These are phyloP conservation scores for Gonapodya prolifera DNA, from an alignment of 192 early-diverging fungal genomes.

Conservation along the genomic window DNA sequence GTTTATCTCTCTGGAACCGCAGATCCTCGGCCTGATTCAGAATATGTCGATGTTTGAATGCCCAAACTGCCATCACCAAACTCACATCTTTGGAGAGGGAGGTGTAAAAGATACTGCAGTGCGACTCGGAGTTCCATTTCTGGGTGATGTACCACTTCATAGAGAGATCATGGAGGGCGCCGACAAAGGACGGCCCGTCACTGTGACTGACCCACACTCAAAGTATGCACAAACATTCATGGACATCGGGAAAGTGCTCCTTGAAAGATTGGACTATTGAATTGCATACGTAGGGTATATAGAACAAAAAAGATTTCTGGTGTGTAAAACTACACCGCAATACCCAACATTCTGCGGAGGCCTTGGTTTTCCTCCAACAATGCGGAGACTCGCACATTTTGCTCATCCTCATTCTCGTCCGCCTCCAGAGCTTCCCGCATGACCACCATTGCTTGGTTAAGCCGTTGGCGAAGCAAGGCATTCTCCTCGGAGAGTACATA, in stretches of 20 bases:
- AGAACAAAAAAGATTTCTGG: slow-evolving; percentile 2
- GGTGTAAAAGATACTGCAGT: slow-evolving; percentile 41
- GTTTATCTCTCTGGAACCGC: too few relatives aligned
- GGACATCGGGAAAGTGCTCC: slow-evolving; percentile 5
- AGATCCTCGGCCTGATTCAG: slow-evolving; percentile 21
- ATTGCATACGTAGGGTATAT: slow-evolving; percentile 2
- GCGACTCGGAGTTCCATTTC: slow-evolving; percentile 49
- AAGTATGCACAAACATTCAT: slow-evolving; percentile 12
- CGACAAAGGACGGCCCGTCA: slow-evolving; percentile 56
- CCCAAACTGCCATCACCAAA: slow-evolving; percentile 61
- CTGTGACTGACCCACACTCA: slow-evolving; percentile 9
- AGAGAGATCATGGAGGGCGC: slow-evolving; percentile 54
- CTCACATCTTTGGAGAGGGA: slow-evolving; percentile 64
- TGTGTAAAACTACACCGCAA: not conserved
- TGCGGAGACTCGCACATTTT: not conserved
- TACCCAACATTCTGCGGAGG: not conserved
- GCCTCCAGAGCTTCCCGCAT: not conserved
- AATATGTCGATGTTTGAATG: slow-evolving; percentile 80
- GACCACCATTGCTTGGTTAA: not conserved
- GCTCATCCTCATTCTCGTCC: not conserved
- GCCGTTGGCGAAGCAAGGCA: not conserved
- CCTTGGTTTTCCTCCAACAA: not conserved
- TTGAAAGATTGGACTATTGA: slow-evolving; percentile 13
- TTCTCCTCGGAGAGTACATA: not conserved
- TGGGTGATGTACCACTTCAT: slow-evolving; percentile 70